Conservation (phyloP, 2,329 filamentous ascomycete genomes). For the Aspergillus sp. region DNA sequence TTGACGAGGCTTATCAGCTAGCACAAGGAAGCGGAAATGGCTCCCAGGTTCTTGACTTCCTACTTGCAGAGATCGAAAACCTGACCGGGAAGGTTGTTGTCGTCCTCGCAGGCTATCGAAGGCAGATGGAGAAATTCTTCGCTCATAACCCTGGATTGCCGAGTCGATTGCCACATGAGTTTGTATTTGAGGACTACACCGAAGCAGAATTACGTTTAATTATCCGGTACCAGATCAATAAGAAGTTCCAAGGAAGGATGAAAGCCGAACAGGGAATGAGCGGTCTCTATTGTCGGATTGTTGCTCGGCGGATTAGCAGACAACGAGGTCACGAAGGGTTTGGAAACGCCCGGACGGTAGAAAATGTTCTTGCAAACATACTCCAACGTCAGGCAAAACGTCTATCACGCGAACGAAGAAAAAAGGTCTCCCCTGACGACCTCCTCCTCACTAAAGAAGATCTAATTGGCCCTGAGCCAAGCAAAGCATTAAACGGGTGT, state of each 20-base stretch:
- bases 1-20: constrained; percentile 78
- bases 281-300: constrained; percentile 66
- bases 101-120: constrained; percentile 70
- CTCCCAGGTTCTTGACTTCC: constrained; percentile 64
- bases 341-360: constrained; percentile 69
- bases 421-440: constrained; percentile 49
- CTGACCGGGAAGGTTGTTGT: constrained; percentile 68
- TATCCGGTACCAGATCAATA: constrained; percentile 54
- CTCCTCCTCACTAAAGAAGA: constrained; percentile 65
- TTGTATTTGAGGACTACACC: constrained; percentile 69
- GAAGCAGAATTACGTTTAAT: constrained; percentile 66
- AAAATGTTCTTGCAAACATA: constrained; percentile 61
- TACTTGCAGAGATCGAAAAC: constrained; percentile 73
- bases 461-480: constrained; percentile 68
- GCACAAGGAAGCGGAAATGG: constrained; percentile 59
- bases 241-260: constrained; percentile 58
- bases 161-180: constrained; percentile 65
- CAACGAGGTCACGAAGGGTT: constrained; percentile 67
- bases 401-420: constrained; percentile 49
- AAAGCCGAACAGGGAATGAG: constrained; percentile 56
- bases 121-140: constrained; percentile 76
- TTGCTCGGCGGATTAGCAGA: constrained; percentile 59
- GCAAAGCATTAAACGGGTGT: constrained; percentile 51
- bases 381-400: constrained; percentile 59
- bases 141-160: constrained; percentile 70